A percentile compares a stretch with the other conserved stretches of the same genome.
Conservation (phyloP, 202 grass and related monocot genomes). For the Musa balbisiana region DNA sequence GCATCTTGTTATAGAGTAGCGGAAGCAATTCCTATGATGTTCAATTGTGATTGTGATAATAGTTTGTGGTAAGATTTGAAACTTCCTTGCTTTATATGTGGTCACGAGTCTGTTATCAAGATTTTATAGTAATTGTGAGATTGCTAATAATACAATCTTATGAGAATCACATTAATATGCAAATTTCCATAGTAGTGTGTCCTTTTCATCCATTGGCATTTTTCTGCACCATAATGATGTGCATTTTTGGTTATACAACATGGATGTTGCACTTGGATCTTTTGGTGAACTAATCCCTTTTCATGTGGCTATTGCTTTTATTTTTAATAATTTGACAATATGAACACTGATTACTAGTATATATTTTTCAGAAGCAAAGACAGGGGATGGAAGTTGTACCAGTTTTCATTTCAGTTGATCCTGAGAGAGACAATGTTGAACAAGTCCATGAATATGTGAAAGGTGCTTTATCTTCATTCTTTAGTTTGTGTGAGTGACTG, state of each 20-base stretch:
- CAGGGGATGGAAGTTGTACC: conserved; percentile 59
- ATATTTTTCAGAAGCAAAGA: conserved; percentile 46
- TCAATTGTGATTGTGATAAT: not conserved
- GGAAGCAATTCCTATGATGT: not conserved
- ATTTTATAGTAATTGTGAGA: too few relatives aligned
- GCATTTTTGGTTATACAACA: not conserved
- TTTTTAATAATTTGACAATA: not conserved
- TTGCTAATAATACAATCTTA: too few relatives aligned
- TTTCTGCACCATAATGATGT: not conserved
- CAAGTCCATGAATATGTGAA: conserved; percentile 65
- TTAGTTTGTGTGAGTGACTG: not conserved
- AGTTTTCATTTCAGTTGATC: conserved; percentile 69
- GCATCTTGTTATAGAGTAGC: not conserved
- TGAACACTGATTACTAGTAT: not conserved
- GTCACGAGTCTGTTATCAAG: not conserved
- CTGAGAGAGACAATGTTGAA: conserved; percentile 70
- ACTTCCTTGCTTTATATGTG: not conserved
- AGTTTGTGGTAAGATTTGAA: not conserved
- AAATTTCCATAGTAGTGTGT: not conserved
- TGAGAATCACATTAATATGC: too few relatives aligned
- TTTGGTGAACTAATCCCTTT: not conserved
- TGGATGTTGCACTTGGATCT: not conserved
- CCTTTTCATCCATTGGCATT: not conserved
- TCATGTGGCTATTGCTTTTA: not conserved
- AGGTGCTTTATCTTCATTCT: conserved; percentile 31